Base-by-base conservation (phyloP, 2,329 filamentous ascomycete species). In the Lachnellula subtilissima region DNA sequence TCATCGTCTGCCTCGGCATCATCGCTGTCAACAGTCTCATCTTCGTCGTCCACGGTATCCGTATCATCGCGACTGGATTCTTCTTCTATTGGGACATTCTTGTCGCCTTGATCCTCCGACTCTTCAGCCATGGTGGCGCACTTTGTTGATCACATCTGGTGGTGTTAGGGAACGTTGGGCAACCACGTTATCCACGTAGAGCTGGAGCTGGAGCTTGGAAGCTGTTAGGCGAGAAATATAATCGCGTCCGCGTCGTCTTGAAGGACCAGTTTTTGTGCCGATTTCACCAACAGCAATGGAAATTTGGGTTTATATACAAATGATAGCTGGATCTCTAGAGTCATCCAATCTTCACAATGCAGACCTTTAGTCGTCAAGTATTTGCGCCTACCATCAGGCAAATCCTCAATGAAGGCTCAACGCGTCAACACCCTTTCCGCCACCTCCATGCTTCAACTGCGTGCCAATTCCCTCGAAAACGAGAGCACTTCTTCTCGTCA, bases 401-500 rank as follows among this genome's bases (percentile, higher is more conserved):
- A 37, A 48, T 61, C 15, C 35, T 64, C 8, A 52, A 52, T 59
- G 61, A 64, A 54, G 49, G 56, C 35, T 48, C 36, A 57, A 54
- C 57, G 11, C 64, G 61, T 51, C 65, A 15, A 39, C 37, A 28
- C 9, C 28, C 68, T 17, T 60, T 68, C 23, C 71, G 72, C 57
- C 69, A 63, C 54, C 78, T 83, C 60, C 79, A 81, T 70, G 70
- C 77, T 58, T 78, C 75, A 42, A 69, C 75, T 2, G 54, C 48
- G 32, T 50, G 48, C 17, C 63, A 61, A 63, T 49, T 53, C 48
- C 80, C 82, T 11, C 78, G 80, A 55, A 82, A 80, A 61, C 80
- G 81, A 58, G 76, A 28, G 28, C 28, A 73, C 65, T 87, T 88
- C 71, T 88, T 86, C 71, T 87, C 85, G 12, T 87, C 85, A 23